phyloP scores from a whole-genome alignment of 1,139 yeast genomes.

The Kodamaea sp. region DNA sequence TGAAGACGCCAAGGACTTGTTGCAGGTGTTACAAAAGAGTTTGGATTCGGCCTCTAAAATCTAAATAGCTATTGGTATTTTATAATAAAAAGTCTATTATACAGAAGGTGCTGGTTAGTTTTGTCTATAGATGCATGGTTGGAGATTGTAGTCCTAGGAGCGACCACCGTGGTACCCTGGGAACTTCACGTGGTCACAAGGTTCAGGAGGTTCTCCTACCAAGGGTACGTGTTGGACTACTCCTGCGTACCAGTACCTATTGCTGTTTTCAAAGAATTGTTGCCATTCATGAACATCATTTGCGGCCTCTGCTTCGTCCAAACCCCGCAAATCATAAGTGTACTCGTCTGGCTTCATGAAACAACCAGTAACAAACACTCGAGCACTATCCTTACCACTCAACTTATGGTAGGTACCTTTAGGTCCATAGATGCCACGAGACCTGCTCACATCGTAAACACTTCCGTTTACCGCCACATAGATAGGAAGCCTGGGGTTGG shows the following conservation, averaged over 20 bases:
- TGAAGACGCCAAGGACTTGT: conserved; percentile 57
- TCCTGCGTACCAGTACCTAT: conserved; percentile 68
- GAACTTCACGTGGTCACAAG: conserved; percentile 38
- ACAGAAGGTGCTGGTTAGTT: too few species aligned
- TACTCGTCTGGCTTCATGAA: conserved; percentile 55
- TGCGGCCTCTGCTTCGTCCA: conserved; percentile 38
- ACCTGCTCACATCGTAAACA: conserved; percentile 67
- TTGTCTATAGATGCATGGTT: too few species aligned
- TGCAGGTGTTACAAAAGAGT: conserved; percentile 58
- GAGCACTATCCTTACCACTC: conserved; percentile 69
- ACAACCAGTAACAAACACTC: conserved; percentile 81
- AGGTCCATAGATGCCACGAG: conserved; percentile 63
- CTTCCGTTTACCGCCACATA: conserved; percentile 67
- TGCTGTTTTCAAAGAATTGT: conserved; percentile 45
- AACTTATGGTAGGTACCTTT: conserved; percentile 61
- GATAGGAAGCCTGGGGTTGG: conserved; percentile 51
- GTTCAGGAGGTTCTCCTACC: conserved; percentile 37
- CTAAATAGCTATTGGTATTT: too few species aligned
- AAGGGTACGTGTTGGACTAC: conserved; percentile 44
- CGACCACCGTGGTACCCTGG: conserved; percentile 28
- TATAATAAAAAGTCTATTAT: too few species aligned
- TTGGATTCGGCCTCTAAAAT: conserved; percentile 53
- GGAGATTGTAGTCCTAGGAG: too few species aligned
- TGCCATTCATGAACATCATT: conserved; percentile 51
- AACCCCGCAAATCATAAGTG: conserved; percentile 71